Percentiles rank a stretch among this genome's conserved stretches.
phyloP scores from a whole-genome alignment of 2,329 filamentous ascomycete genomes.

The Xylaria sp. region DNA sequence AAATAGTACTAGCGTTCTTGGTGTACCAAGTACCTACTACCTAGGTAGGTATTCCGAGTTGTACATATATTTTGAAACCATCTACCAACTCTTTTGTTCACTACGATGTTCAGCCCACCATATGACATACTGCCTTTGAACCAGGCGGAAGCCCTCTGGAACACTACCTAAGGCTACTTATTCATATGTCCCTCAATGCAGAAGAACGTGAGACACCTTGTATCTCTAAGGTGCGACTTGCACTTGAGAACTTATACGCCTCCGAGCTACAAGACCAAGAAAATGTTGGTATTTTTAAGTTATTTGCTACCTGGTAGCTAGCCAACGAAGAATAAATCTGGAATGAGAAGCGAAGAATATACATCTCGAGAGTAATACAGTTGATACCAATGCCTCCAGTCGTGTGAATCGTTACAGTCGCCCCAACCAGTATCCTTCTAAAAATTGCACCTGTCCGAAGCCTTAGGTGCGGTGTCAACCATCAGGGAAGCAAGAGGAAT shows the following conservation, averaged over 20 bases:
- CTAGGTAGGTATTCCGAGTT: not conserved
- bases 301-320: not conserved
- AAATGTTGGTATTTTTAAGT: not conserved
- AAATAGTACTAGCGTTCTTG: not conserved
- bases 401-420: not conserved
- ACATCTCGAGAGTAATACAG: slow-evolving; percentile 12
- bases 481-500: not conserved
- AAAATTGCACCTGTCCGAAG: not conserved
- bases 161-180: not conserved
- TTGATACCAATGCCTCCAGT: not conserved
- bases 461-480: not conserved
- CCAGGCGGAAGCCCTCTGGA: no score
- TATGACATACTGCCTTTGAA: not conserved
- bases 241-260: not conserved
- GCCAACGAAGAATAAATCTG: not conserved
- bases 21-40: not conserved
- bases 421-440: no score
- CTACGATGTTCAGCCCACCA: no score
- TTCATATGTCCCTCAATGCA: not conserved
- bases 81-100: no score
- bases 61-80: no score
- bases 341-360: slow-evolving; percentile 11
- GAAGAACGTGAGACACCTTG: not conserved
- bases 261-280: not conserved
- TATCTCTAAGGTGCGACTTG: not conserved